Evolutionary conservation across 805 yeast species (phyloP).

Genomic region (Saturnispora diversa): DNA sequence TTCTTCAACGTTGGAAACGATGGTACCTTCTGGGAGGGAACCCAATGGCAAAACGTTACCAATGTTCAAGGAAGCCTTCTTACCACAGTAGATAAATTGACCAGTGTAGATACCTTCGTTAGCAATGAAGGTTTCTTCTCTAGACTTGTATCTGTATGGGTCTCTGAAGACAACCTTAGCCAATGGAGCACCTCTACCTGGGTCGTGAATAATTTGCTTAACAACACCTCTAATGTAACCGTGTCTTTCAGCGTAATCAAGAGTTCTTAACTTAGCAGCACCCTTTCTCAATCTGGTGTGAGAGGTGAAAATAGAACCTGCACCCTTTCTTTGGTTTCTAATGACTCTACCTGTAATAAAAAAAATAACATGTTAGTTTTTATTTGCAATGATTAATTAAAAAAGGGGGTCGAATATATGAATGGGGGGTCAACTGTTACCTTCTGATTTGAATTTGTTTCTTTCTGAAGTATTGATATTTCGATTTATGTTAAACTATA

Average conservation of each 20-base stretch:
- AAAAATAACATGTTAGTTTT: constrained; percentile 1
- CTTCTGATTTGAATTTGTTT: no score
- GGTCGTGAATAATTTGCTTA: constrained; percentile 97
- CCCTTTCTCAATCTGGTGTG: constrained; percentile 99
- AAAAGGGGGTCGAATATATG: no score
- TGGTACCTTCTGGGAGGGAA: constrained; percentile 98
- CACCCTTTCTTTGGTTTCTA: constrained; percentile 99
- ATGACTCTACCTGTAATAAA: constrained; percentile 79
- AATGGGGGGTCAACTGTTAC: no score
- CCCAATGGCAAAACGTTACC: constrained; percentile 98
- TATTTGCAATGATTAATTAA: no score
- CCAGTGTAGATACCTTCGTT: constrained; percentile 99
- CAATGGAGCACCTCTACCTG: constrained; percentile 99
- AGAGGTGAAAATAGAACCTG: constrained; percentile 99
- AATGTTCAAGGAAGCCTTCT: constrained; percentile 92
- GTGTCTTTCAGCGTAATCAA: constrained; percentile 98
- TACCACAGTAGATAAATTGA: constrained; percentile 98
- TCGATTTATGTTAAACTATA: no score
- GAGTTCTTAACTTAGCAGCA: constrained; percentile 99
- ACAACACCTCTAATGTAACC: constrained; percentile 99
- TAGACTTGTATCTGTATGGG: constrained; percentile 96
- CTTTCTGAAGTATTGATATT: no score
- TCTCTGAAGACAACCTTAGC: constrained; percentile 99
- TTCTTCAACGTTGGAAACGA: constrained; percentile 96
- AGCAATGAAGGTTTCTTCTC: constrained; percentile 98